phyloP scores from a whole-genome alignment of 768 basidiomycete species.

The Collybia sordida region DNA sequence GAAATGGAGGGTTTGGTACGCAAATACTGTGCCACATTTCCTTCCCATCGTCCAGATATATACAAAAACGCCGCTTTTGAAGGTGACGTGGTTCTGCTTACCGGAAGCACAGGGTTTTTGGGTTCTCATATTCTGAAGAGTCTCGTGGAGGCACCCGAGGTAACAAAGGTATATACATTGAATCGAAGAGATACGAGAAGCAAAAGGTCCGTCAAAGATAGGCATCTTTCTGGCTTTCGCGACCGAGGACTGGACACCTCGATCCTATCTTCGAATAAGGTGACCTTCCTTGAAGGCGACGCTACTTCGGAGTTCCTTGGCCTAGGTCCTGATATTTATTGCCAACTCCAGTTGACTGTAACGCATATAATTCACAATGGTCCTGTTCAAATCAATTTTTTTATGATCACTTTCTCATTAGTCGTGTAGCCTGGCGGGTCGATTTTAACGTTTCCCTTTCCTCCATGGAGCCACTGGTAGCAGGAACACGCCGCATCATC shows the following conservation, averaged over 20 bases:
- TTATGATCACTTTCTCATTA: constrained; percentile 16
- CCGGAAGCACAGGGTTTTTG: constrained; percentile 26
- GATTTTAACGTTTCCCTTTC: constrained; percentile 38
- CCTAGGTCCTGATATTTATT: constrained; percentile 17
- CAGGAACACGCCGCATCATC: constrained; percentile 29
- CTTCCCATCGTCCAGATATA: neutral
- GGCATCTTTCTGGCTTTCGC: constrained; percentile 23
- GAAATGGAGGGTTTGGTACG: constrained; percentile 37
- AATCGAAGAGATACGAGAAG: constrained; percentile 14
- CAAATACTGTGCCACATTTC: constrained; percentile 29
- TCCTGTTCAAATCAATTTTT: neutral
- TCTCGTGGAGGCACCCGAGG: constrained; percentile 26
- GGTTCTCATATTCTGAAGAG: constrained; percentile 21
- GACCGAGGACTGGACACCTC: constrained; percentile 14
- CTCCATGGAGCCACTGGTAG: constrained; percentile 36
- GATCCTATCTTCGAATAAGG: constrained; percentile 14
- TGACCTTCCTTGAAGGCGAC: constrained; percentile 17
- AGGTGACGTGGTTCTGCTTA: constrained; percentile 15
- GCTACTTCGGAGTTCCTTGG: constrained; percentile 7
- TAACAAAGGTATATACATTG: constrained; percentile 41
- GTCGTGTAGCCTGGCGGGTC: constrained; percentile 40
- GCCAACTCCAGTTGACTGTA: constrained; percentile 27
- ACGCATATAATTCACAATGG: constrained; percentile 40
- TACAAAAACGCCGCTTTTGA: neutral
- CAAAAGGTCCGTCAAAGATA: constrained; percentile 9